Evolutionary conservation across 1,139 yeast genomes (phyloP), one percentile per base, ranked within the genome.

Genomic region (Diutina mesorugosa): DNA sequence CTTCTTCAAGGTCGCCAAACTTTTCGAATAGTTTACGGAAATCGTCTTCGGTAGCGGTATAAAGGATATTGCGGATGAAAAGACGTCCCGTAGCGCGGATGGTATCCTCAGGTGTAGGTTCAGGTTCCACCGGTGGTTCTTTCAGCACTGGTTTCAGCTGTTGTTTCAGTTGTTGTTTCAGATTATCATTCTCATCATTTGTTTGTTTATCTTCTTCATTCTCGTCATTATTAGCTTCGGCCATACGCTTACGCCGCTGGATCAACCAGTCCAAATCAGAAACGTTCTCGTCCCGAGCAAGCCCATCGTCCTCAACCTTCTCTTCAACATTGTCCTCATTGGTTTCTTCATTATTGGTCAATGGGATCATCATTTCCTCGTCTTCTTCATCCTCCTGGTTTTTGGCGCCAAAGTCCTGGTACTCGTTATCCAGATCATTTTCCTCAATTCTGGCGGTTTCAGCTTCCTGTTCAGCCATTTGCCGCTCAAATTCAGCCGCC

Each of bases 261-360:
- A 83, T 84, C 60, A 93, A 78, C 99, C 99, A 91, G 60, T 91
- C 97, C 58, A 88, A 71, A 72, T 91, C 98, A 16, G 95, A 78
- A 9, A 89, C 77, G 30, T 69, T 73, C 57, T 80, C 83, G 61
- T 81, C 81, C 30, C 71, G 72, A 0, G 84, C 83, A 8, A 8
- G 71, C 1, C 46, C 55, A 28, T 28, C 56, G 21, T 50, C 50
- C 28, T 14, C 51, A 6, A 35, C 54, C 10, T 45, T 56, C 1
- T 14, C 29, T 26, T 9, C 18, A 28, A 4, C 41, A 6, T 61
- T 63, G 6, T 62, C 61, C 6, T 57, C 59, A 18, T 45, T 38
- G 30, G 16, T 30, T 35, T 56, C 41, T 2, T 35, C 41, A 12
- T n/a, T 54, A 38, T 52, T 30, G 2, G 54, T 6, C n/a, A 58